Evolutionary conservation across 345 rosid species (phyloP), one percentile per base, ranked within the genome.

Genomic region (Salix purpurea): DNA sequence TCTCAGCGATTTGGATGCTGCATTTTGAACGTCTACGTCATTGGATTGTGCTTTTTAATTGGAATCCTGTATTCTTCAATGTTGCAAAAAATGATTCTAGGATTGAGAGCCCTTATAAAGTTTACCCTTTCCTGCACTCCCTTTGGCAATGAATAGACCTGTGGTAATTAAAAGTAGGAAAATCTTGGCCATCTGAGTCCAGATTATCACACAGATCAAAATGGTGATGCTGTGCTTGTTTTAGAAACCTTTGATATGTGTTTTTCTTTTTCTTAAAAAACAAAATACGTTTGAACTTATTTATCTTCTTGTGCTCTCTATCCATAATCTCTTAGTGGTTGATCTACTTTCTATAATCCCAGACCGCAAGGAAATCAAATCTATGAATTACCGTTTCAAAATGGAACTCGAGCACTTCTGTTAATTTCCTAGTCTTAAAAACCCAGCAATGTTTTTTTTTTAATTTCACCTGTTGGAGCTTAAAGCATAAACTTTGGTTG

Each of bases 401-500:
- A 58, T n/a, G 28, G 62, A 58, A 58, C 62, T 58, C n/a, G 9
- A n/a, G 62, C 24, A 6, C 62, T 10, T 56, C 26, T 56, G 62
- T 56, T 56, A 58, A 58, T 58, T 58, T 58, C 15, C 24, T 3
- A 42, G 34, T 36, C 79, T 50, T 37, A 18, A 58, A 18, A 58
- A 58, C 4, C 21, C 18, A 58, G 26, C 36, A 6, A n/a, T 37
- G 34, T 67, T 34, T 16, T 10, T 34, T 16, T 10, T 44, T 40
- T 36, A 1, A 23, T 30, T 5, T 7, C 23, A 21, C 5, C n/a
- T 70, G 0, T 28, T 4, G 12, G 40, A 67, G 4, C 50, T 40
- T 84, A 66, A 84, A 48, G 42, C 46, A 6, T 21, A 5, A 46
- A 32, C 44, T 2, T 12, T 65, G 2, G 36, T 6, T 80, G 66